Conservation (phyloP, 139 green algal genomes). For the Coelastrella sp. region DNA sequence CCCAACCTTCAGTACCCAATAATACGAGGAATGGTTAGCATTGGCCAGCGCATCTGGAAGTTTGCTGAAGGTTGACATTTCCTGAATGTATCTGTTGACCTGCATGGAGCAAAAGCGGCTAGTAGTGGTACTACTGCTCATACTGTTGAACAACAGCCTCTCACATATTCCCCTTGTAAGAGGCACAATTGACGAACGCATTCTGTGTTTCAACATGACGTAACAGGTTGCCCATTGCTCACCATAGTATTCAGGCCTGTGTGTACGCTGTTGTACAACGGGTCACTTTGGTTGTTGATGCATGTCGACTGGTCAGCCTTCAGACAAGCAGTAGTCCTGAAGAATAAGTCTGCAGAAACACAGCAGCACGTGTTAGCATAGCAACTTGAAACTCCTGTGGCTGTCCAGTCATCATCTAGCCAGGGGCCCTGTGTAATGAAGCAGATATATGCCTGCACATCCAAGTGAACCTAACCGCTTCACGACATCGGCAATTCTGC, state of each 20-base stretch:
- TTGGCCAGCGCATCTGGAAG: slow-evolving; percentile 1
- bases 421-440: too few relatives aligned
- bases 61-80: slow-evolving; percentile 3
- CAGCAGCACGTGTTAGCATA: background rate
- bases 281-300: background rate
- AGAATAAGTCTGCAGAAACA: background rate
- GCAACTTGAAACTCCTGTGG: too few relatives aligned
- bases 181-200: too few relatives aligned
- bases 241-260: slow-evolving; percentile 40
- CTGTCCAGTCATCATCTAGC: too few relatives aligned
- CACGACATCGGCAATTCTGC: too few relatives aligned
- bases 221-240: too few relatives aligned
- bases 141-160: background rate
- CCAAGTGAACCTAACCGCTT: too few relatives aligned
- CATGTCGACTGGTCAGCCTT: background rate
- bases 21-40: background rate
- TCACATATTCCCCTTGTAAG: background rate
- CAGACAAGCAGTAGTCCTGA: slow-evolving; percentile 30
- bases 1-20: background rate
- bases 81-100: slow-evolving; percentile 8
- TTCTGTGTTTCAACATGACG: too few relatives aligned
- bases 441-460: too few relatives aligned
- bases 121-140: background rate
- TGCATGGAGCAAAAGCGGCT: background rate
- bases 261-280: slow-evolving; percentile 40